Base-by-base conservation (phyloP, 2,329 filamentous ascomycete species). In the Xylariaceae sp. region DNA sequence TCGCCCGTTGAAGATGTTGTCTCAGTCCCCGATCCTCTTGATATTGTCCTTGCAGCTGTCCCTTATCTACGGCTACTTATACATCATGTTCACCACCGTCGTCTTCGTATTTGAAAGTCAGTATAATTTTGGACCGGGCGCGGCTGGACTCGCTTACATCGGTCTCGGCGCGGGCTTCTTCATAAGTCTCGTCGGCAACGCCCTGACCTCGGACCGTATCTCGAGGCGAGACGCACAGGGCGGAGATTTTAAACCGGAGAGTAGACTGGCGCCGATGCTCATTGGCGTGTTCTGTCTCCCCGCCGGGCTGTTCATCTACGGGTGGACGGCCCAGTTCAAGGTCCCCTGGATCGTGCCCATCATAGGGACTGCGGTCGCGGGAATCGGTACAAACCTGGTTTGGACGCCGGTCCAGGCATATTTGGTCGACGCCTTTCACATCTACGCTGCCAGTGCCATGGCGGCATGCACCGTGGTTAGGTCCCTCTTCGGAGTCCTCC, bases 381-480 rank as follows among this genome's bases (percentile, higher is more conserved):
- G 78, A 0, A 55, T 73, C 3, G 72, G 70, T 0, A 70, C 71
- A 32, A 59, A 74, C 6, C 53, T 70, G 3, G 65, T 72, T 1
- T 75, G 73, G 50, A 78, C 83, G 73, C 72, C 74, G 0, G 69
- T 79, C n/a, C 76, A 79, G 51, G 77, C 78, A 2, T 87, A 86
- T 60, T 70, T 85, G 3, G 77, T 84, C 11, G 81, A 85, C 53
- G 74, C 77, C 9, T 72, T 70, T 50, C 68, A 64, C 29, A 62
- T 69, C 39, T 72, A 73, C 54, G 71, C 72, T 0, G 72, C 72
- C 3, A 71, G 67, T 11, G 71, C 70, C 0, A 74, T 85, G 2
- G 83, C 84, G 0, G 83, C 81, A 0, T 82, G 74, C 53, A 81
- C 80, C 0, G 75, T 84, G 0, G 67, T 84, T 2, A 68, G 81